These are phyloP conservation scores for Breviolum minutum DNA, from an alignment of 73 alveolate species.

Conservation along the genomic window DNA sequence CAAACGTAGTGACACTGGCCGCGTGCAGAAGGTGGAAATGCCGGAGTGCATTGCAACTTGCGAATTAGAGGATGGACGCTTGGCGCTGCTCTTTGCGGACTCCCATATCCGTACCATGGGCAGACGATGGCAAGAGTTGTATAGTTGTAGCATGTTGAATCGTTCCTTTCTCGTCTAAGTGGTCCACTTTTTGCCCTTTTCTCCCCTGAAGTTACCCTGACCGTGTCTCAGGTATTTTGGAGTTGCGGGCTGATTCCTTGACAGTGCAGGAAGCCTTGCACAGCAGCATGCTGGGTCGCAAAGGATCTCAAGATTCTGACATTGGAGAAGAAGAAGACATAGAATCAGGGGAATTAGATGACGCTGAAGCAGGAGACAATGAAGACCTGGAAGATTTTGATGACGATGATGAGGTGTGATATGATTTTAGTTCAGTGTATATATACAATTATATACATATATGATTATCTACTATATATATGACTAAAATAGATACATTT, in stretches of 20 bases:
- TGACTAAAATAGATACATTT: no score
- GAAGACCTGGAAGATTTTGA: neutral
- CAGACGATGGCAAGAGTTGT: neutral
- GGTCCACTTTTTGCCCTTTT: no score
- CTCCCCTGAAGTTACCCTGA: neutral
- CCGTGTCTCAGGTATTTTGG: conserved; percentile 2
- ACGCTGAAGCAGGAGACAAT: neutral
- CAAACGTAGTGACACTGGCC: neutral
- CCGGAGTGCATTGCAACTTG: conserved; percentile 52
- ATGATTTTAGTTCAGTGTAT: neutral
- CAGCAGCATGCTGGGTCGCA: conserved; percentile 58
- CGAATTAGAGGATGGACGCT: conserved; percentile 78
- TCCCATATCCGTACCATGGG: conserved; percentile 49
- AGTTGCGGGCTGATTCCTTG: conserved; percentile 48
- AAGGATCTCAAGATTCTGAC: neutral
- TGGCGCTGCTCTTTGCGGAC: conserved; percentile 74
- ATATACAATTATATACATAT: neutral
- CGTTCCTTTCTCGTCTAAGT: no score
- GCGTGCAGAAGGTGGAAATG: conserved; percentile 56
- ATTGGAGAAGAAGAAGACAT: neutral
- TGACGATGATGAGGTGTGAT: neutral
- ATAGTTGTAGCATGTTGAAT: no score
- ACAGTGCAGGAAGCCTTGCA: conserved; percentile 61
- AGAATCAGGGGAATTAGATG: neutral
- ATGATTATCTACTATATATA: no score